A percentile compares a stretch with the other conserved stretches of the same genome.
These are phyloP conservation scores for Royoungia palumana DNA, from an alignment of 768 basidiomycete genomes.

Conservation along the genomic window DNA sequence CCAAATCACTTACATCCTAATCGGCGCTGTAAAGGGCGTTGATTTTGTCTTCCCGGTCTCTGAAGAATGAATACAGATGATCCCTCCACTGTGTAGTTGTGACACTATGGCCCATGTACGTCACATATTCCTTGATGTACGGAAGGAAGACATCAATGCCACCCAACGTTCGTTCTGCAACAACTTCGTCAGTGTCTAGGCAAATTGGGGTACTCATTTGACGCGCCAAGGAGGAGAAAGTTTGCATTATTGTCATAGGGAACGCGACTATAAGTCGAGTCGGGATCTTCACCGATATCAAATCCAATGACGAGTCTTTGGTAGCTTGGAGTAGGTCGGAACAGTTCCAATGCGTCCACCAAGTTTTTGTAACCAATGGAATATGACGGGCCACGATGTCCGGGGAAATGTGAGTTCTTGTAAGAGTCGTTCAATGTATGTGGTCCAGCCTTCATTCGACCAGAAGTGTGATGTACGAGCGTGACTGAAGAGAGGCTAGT, in stretches of 20 bases:
- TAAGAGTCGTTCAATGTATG: slow-evolving; percentile 85
- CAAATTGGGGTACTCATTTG: too few relatives aligned
- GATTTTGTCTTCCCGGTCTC: slow-evolving; percentile 41
- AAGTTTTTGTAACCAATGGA: slow-evolving; percentile 73
- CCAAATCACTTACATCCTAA: slow-evolving; percentile 46
- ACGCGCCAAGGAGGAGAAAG: slow-evolving; percentile 74
- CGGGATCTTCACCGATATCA: slow-evolving; percentile 69
- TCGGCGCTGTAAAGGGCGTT: slow-evolving; percentile 48
- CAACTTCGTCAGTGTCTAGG: background rate
- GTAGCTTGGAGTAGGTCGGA: slow-evolving; percentile 59
- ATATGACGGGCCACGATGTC: slow-evolving; percentile 77
- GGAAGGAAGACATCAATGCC: slow-evolving; percentile 55
- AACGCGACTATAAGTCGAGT: slow-evolving; percentile 69
- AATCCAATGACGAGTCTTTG: slow-evolving; percentile 75
- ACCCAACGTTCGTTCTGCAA: slow-evolving; percentile 49
- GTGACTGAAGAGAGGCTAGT: slow-evolving; percentile 39
- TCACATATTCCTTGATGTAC: slow-evolving; percentile 56
- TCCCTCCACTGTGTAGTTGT: slow-evolving; percentile 56
- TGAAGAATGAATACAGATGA: slow-evolving; percentile 54
- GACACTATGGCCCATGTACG: slow-evolving; percentile 55
- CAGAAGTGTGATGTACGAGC: slow-evolving; percentile 79
- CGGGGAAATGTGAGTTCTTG: slow-evolving; percentile 64
- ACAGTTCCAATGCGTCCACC: slow-evolving; percentile 63
- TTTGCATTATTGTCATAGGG: slow-evolving; percentile 93
- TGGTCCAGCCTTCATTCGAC: slow-evolving; percentile 95